Conservation (phyloP, 768 basidiomycete species). For the Auriculariales sp. region DNA sequence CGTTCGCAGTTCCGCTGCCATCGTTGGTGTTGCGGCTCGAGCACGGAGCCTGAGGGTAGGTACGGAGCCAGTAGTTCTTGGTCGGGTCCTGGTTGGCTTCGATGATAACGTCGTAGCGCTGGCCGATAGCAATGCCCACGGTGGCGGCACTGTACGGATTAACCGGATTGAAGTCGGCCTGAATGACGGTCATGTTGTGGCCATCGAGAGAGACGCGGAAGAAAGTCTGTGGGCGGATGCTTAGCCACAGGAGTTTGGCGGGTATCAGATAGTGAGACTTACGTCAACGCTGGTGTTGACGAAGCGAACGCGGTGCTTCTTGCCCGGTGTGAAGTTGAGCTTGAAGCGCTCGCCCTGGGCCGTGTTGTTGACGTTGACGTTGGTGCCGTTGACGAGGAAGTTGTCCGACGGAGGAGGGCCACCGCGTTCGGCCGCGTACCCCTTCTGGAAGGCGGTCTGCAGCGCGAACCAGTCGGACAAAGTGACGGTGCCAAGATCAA, state of each 20-base stretch:
- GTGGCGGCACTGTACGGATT: background rate
- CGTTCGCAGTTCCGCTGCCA: background rate
- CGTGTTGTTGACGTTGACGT: background rate
- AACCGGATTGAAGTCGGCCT: background rate
- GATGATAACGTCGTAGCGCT: conserved; percentile 4
- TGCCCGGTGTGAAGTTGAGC: conserved; percentile 2
- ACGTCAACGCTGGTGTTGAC: conserved; percentile 3
- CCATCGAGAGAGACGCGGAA: conserved; percentile 3
- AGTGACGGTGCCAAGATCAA: background rate
- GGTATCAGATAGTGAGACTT: background rate
- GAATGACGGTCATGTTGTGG: conserved; percentile 3
- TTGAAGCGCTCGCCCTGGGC: background rate
- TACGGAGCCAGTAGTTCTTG: background rate
- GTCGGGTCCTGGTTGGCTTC: conserved; percentile 1
- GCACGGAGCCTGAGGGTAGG: background rate
- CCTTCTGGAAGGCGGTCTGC: background rate
- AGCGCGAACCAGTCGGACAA: background rate
- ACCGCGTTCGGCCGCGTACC: background rate
- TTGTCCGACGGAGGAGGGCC: background rate
- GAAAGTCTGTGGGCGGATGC: background rate
- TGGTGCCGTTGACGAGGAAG: background rate
- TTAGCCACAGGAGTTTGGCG: too few species aligned
- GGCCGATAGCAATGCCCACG: conserved; percentile 1
- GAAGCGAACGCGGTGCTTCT: conserved; percentile 4
- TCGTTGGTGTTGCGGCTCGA: background rate